Evolutionary conservation across 202 grass and related monocot species (phyloP).

Genomic region (Brachypodium distachyon): DNA sequence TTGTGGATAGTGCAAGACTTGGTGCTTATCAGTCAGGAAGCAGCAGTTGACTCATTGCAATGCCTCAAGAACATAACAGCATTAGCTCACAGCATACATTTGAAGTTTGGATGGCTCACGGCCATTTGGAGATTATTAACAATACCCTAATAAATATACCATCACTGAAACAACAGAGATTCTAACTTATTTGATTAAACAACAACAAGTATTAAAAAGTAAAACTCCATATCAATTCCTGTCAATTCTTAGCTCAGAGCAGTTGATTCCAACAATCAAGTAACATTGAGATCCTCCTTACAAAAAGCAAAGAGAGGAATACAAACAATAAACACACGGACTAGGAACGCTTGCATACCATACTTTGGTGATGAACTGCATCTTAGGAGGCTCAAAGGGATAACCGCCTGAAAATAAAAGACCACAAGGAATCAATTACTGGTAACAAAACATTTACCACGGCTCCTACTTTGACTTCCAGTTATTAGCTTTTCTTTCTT

Average conservation of each 20-base stretch:
- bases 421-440: conserved; percentile 5
- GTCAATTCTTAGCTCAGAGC: neutral
- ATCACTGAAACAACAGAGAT: neutral
- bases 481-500: neutral
- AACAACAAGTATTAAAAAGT: neutral
- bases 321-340: neutral
- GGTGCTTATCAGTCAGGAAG: neutral
- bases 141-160: neutral
- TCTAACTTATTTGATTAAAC: neutral
- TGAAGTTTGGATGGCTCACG: neutral
- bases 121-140: neutral
- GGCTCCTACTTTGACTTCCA: neutral
- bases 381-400: conserved; percentile 97
- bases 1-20: neutral
- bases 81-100: neutral
- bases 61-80: neutral
- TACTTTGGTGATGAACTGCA: conserved; percentile 99
- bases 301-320: neutral
- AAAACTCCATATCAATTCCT: neutral
- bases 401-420: conserved; percentile 70
- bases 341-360: conserved; percentile 51
- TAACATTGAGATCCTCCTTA: neutral
- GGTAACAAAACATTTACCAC: neutral
- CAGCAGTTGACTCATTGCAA: neutral
- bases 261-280: neutral